Conservation (phyloP, 768 basidiomycete genomes). For the Chalciporus piperatus region DNA sequence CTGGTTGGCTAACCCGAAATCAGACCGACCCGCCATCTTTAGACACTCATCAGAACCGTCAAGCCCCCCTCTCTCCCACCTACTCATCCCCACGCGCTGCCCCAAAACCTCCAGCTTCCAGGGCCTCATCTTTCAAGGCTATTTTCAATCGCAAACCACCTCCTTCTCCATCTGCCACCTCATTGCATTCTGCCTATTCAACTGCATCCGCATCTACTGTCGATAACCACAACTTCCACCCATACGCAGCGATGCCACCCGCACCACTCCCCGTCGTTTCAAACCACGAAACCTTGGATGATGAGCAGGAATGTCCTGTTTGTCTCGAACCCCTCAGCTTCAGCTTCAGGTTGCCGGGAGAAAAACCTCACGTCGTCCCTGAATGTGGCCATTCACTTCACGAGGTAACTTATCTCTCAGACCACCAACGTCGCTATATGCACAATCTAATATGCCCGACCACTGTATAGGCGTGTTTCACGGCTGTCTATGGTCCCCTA, state of each 20-base stretch:
- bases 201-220: slow-evolving; percentile 37
- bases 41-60: slow-evolving; percentile 30
- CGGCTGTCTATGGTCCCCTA: slow-evolving; percentile 91
- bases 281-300: slow-evolving; percentile 56
- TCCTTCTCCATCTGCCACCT: slow-evolving; percentile 46
- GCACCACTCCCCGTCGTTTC: slow-evolving; percentile 75
- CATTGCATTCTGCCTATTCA: slow-evolving; percentile 46
- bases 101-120: slow-evolving; percentile 32
- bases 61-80: slow-evolving; percentile 45
- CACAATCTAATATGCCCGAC: slow-evolving; percentile 8
- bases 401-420: slow-evolving; percentile 50
- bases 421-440: background rate
- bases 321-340: slow-evolving; percentile 95
- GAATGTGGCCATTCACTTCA: slow-evolving; percentile 99
- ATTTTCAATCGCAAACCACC: slow-evolving; percentile 49
- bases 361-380: slow-evolving; percentile 96
- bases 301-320: slow-evolving; percentile 92
- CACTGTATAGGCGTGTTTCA: slow-evolving; percentile 82
- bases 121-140: slow-evolving; percentile 33
- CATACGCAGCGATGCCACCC: slow-evolving; percentile 58
- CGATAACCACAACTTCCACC: slow-evolving; percentile 44
- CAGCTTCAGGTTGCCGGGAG: slow-evolving; percentile 89
- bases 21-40: slow-evolving; percentile 36
- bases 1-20: slow-evolving; percentile 37
- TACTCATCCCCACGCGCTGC: slow-evolving; percentile 36